These are phyloP conservation scores for Exsudoporus frostii DNA, from an alignment of 768 basidiomycete species.

Conservation along the genomic window DNA sequence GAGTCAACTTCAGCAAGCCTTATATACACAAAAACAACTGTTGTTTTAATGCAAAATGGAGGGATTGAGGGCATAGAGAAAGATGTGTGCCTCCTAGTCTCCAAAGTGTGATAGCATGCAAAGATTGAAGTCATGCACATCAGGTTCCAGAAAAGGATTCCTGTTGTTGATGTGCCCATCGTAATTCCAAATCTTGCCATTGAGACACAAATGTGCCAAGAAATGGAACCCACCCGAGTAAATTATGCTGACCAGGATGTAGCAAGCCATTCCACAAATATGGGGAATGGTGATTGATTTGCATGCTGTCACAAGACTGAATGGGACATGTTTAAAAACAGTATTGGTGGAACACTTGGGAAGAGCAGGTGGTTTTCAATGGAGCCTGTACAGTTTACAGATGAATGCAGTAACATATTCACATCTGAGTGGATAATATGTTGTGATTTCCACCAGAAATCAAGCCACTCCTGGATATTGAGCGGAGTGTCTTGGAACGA, in stretches of 20 bases:
- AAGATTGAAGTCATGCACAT: background rate
- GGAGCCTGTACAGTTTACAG: too few species aligned
- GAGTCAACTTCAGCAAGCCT: too few species aligned
- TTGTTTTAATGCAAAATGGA: too few species aligned
- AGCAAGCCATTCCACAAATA: background rate
- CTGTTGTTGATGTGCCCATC: slow-evolving; percentile 1
- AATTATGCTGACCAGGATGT: background rate
- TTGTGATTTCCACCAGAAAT: too few species aligned
- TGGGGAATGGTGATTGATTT: background rate
- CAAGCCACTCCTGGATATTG: too few species aligned
- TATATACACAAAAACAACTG: too few species aligned
- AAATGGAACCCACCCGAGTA: slow-evolving; percentile 5
- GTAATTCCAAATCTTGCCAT: slow-evolving; percentile 1
- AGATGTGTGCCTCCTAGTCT: too few species aligned
- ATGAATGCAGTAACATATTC: too few species aligned
- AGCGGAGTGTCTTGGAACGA: too few species aligned
- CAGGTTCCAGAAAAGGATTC: background rate
- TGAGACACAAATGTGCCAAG: background rate
- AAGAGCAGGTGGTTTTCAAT: too few species aligned
- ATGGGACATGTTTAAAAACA: background rate
- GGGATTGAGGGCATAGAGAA: too few species aligned
- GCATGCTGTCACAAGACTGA: background rate
- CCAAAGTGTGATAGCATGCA: background rate
- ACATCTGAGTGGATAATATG: too few species aligned
- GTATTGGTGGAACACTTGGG: background rate